These are phyloP conservation scores for Calycina marina DNA, from an alignment of 2,329 filamentous ascomycete species.

Conservation along the genomic window DNA sequence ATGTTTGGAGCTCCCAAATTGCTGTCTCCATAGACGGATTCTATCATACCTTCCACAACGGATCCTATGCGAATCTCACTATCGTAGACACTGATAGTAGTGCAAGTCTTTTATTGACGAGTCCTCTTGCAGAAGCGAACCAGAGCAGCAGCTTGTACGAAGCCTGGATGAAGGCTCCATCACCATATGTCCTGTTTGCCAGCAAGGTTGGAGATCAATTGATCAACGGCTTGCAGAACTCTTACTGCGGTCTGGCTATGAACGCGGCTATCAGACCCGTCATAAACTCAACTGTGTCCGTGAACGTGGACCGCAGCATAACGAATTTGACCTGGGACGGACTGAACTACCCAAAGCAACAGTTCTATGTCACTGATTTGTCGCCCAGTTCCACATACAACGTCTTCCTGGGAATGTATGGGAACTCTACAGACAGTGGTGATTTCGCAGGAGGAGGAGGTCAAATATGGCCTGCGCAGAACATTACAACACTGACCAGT, in stretches of 20 bases:
- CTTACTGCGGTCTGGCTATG: constrained; percentile 65
- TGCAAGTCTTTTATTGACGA: constrained; percentile 65
- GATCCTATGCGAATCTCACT: constrained; percentile 34
- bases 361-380: constrained; percentile 71
- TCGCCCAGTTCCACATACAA: constrained; percentile 57
- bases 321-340: constrained; percentile 40
- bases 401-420: constrained; percentile 53
- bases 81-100: constrained; percentile 76
- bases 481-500: constrained; percentile 71
- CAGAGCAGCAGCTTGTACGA: constrained; percentile 32
- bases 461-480: constrained; percentile 53
- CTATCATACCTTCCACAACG: constrained; percentile 50
- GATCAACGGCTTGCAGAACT: constrained; percentile 58
- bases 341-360: constrained; percentile 61
- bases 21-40: constrained; percentile 67
- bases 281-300: constrained; percentile 32
- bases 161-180: constrained; percentile 38
- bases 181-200: constrained; percentile 68
- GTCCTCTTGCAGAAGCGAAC: constrained; percentile 46
- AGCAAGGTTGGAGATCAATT: constrained; percentile 43
- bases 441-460: constrained; percentile 50
- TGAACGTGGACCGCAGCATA: constrained; percentile 43
- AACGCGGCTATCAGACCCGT: constrained; percentile 48
- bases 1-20: constrained; percentile 66
- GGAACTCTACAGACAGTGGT: constrained; percentile 37